Evolutionary conservation across 345 rosid genomes (phyloP).

Genomic region (Nephelium lappaceum): DNA sequence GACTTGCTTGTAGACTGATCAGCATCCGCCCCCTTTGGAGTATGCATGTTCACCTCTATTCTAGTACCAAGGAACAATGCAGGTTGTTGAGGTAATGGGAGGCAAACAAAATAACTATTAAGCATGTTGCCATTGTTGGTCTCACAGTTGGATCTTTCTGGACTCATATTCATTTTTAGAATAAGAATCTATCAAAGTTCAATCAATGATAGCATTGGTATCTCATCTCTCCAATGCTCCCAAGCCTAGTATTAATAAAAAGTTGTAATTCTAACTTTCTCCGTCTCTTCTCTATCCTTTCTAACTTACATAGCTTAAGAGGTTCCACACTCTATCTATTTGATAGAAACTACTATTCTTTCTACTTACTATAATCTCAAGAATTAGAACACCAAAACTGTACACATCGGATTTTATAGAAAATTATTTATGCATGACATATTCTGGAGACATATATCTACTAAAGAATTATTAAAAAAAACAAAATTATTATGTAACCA

Average conservation of each 20-base stretch:
- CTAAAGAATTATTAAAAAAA: no score
- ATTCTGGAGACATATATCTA: no score
- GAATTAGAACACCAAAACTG: no score
- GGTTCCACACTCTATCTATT: no score
- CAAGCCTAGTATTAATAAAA: slow-evolving; percentile 32
- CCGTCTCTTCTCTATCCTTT: no score
- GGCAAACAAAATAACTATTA: slow-evolving; percentile 24
- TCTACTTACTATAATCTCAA: no score
- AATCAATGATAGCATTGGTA: slow-evolving; percentile 48
- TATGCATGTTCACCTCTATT: neutral
- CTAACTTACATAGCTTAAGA: no score
- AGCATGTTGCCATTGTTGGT: slow-evolving; percentile 56
- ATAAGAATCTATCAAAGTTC: slow-evolving; percentile 25
- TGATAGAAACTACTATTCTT: no score
- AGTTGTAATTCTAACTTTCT: no score
- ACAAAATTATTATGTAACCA: no score
- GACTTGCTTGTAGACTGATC: slow-evolving; percentile 28
- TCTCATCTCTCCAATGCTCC: slow-evolving; percentile 49
- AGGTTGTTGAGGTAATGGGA: neutral
- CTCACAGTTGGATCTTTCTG: slow-evolving; percentile 53
- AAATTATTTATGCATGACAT: no score
- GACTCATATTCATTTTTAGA: slow-evolving; percentile 54
- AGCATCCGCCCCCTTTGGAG: neutral
- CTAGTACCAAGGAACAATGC: slow-evolving; percentile 15
- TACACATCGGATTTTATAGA: no score